Evolutionary conservation across 345 rosid genomes (phyloP), one percentile per base, ranked within the genome.

Genomic region (Sisymbrium altissimum): DNA sequence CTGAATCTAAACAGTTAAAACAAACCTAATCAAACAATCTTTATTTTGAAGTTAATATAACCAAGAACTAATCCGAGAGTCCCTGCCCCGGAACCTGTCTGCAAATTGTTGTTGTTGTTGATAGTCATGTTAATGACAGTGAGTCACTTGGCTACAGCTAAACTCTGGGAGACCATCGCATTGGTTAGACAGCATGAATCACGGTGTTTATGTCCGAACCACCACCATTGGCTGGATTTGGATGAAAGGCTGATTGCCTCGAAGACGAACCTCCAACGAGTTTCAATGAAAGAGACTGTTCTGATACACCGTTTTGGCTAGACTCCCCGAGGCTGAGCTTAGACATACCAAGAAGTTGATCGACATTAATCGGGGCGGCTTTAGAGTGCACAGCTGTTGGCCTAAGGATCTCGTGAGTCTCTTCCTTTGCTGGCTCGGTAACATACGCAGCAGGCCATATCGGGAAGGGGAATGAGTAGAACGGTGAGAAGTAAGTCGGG

Each of bases 191-290:
- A 21, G 92, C 90, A 81, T 86, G 93, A 71, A 89, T 86, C 15
- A 91, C 82, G 61, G 72, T 80, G 78, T 72, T 72, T 75, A 86
- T 75, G 30, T 84, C 78, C 27, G 91, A 79, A 64, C 82, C 71
- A 61, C 80, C 81, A 15, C 79, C 80, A n/a, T 83, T 67, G 15
- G 83, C 73, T 9, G 92, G 92, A 72, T 82, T 89, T 8, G 97
- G 92, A 63, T 91, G 98, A 69, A 93, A 93, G 35, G 98, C 98
- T 0, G 98, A 93, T 78, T 84, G 97, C 77, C 90, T 73, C 2
- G 87, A 75, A 8, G 97, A 78, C 59, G 87, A 91, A 3, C 86
- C 89, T 0, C 56, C 79, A 11, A 57, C 40, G 7, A 93, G 82
- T 57, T 82, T 89, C 66, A 87, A 60, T 2, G 96, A 88, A 45